Conservation (phyloP, 257 asterid species). For the Penstemon eatonii region DNA sequence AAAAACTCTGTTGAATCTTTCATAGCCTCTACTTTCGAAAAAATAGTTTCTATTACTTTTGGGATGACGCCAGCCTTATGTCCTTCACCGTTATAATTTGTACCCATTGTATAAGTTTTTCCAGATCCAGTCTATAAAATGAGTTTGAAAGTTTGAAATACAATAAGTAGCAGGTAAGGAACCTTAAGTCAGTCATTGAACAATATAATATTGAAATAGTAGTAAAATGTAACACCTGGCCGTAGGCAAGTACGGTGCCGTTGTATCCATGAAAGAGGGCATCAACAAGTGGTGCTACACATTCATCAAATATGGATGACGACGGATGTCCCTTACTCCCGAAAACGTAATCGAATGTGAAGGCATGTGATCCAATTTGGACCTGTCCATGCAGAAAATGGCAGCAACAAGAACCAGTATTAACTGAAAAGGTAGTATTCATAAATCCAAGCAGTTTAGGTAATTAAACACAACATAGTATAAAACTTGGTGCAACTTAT, state of each 20-base stretch:
- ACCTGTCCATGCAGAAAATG: conserved; percentile 57
- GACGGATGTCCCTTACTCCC: conserved; percentile 72
- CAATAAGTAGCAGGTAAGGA: too few relatives aligned
- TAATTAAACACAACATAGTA: not conserved
- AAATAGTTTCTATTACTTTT: conserved; percentile 80
- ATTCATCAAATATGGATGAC: conserved; percentile 66
- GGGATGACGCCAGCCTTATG: conserved; percentile 76
- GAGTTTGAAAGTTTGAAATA: not conserved
- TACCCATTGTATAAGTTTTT: conserved; percentile 97
- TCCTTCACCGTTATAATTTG: conserved; percentile 91
- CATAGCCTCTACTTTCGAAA: conserved; percentile 59
- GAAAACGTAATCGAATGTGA: conserved; percentile 78
- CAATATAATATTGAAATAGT: not conserved
- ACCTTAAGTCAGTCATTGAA: too few relatives aligned
- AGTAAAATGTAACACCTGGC: conserved; percentile 57
- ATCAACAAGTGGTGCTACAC: conserved; percentile 80
- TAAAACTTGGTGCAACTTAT: not conserved
- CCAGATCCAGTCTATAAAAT: conserved; percentile 88
- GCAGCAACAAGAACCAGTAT: conserved; percentile 12
- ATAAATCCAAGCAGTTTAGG: not conserved
- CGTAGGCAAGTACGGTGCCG: conserved; percentile 96
- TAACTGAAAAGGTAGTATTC: not conserved
- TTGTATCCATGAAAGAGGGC: conserved; percentile 85
- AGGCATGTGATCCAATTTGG: conserved; percentile 93
- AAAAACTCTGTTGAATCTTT: conserved; percentile 70